Conservation (phyloP, 805 yeast genomes). For the Huiozyma naganishii region DNA sequence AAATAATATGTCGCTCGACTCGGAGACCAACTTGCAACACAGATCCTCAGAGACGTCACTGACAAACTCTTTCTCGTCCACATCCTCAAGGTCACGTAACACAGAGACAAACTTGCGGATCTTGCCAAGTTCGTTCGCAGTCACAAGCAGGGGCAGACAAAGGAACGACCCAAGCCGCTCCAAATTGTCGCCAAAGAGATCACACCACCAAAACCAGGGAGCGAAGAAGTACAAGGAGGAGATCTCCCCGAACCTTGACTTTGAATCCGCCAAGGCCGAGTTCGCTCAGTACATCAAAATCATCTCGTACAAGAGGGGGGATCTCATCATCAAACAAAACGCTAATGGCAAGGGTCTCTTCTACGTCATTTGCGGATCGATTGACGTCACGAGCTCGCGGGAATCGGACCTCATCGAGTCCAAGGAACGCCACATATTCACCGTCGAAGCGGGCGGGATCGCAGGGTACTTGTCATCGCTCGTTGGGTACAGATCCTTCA, state of each 20-base stretch:
- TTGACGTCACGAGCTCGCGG: slow-evolving; percentile 41
- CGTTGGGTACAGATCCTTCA: slow-evolving; percentile 70
- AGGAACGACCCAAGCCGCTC: background rate
- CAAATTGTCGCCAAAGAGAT: background rate
- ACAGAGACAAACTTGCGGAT: slow-evolving; percentile 17
- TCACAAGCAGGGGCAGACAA: slow-evolving; percentile 5
- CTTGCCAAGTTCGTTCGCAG: slow-evolving; percentile 18
- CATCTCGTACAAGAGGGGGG: slow-evolving; percentile 40
- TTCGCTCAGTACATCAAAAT: slow-evolving; percentile 53
- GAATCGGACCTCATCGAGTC: background rate
- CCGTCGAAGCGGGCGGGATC: slow-evolving; percentile 64
- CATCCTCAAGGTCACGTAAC: slow-evolving; percentile 8
- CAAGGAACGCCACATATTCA: slow-evolving; percentile 30
- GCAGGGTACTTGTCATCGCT: slow-evolving; percentile 82
- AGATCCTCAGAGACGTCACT: background rate
- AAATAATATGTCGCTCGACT: slow-evolving; percentile 13
- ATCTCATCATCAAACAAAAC: slow-evolving; percentile 51
- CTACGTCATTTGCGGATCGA: slow-evolving; percentile 67
- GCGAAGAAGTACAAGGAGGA: slow-evolving; percentile 14
- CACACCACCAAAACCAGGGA: slow-evolving; percentile 8
- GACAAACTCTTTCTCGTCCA: slow-evolving; percentile 6
- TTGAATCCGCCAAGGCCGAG: slow-evolving; percentile 42
- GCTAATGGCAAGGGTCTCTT: slow-evolving; percentile 63
- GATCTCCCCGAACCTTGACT: slow-evolving; percentile 28
- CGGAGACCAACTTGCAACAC: background rate